Conservation (phyloP, 75 land plant species). For the Pinus tabuliformis region DNA sequence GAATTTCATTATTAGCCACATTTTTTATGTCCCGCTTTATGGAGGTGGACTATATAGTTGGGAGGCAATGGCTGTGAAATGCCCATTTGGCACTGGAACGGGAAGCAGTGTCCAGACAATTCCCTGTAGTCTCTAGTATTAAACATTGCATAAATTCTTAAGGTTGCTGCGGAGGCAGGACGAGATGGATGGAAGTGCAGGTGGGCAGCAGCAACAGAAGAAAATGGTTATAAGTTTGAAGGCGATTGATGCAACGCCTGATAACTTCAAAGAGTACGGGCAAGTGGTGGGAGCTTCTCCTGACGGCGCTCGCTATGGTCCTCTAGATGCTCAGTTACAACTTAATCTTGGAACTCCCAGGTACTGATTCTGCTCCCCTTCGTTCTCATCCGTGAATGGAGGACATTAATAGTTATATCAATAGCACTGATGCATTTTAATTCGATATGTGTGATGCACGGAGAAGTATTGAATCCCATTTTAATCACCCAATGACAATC, state of each 20-base stretch:
- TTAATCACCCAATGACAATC: no score
- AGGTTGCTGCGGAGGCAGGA: not conserved
- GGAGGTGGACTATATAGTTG: no score
- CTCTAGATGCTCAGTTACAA: constrained; percentile 75
- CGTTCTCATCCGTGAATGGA: not conserved
- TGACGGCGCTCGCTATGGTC: constrained; percentile 71
- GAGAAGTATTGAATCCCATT: no score
- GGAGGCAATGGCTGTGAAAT: no score
- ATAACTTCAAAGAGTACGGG: constrained; percentile 63
- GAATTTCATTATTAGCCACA: no score
- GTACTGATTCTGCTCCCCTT: constrained; percentile 13
- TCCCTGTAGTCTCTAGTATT: no score
- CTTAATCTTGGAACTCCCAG: constrained; percentile 73
- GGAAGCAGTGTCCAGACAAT: no score
- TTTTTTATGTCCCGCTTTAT: no score
- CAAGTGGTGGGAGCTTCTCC: constrained; percentile 59
- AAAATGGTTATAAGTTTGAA: constrained; percentile 28
- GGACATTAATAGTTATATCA: no score
- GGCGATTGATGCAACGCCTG: constrained; percentile 63
- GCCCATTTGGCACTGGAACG: no score
- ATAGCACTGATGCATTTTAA: no score
- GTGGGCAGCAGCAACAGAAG: not conserved
- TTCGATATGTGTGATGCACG: no score
- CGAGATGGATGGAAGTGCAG: not conserved
- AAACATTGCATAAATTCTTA: not conserved